phyloP scores from a whole-genome alignment of 2,329 filamentous ascomycete genomes.

The Alternaria sp. region DNA sequence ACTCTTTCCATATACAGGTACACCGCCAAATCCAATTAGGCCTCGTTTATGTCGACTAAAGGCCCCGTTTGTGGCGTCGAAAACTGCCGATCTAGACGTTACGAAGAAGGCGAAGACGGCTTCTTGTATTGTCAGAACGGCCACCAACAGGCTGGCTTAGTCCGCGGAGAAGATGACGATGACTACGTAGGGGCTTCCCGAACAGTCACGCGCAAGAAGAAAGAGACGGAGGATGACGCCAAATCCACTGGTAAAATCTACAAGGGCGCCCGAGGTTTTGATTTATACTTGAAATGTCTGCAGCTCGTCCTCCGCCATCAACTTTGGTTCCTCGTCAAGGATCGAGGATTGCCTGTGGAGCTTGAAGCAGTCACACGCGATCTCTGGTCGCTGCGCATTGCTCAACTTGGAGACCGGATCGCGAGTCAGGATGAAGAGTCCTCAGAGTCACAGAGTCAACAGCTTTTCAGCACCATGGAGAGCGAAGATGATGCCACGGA shows the following conservation, averaged over 20 bases:
- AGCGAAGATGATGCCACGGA: slow-evolving; percentile 50
- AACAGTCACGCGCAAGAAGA: slow-evolving; percentile 64
- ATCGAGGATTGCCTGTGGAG: slow-evolving; percentile 70
- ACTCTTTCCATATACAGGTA: neutral
- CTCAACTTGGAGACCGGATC: slow-evolving; percentile 58
- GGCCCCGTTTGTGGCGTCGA: slow-evolving; percentile 59
- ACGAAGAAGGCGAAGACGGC: slow-evolving; percentile 74
- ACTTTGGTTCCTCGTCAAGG: slow-evolving; percentile 72
- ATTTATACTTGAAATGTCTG: slow-evolving; percentile 81
- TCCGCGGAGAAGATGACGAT: slow-evolving; percentile 60
- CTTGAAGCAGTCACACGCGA: slow-evolving; percentile 81
- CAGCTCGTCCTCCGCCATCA: slow-evolving; percentile 88
- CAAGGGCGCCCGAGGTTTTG: slow-evolving; percentile 70
- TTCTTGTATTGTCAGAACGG: slow-evolving; percentile 80
- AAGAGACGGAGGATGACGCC: slow-evolving; percentile 55
- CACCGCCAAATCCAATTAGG: neutral
- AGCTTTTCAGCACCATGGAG: slow-evolving; percentile 65
- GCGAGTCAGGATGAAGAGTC: slow-evolving; percentile 39
- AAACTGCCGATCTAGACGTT: slow-evolving; percentile 72
- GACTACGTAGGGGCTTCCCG: slow-evolving; percentile 68
- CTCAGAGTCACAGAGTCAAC: slow-evolving; percentile 52
- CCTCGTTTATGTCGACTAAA: slow-evolving; percentile 19
- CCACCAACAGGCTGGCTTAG: slow-evolving; percentile 62
- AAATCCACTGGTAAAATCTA: slow-evolving; percentile 58
- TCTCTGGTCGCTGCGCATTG: slow-evolving; percentile 80